Evolutionary conservation across 768 basidiomycete species (phyloP).

Genomic region (Pleurotus djamor): DNA sequence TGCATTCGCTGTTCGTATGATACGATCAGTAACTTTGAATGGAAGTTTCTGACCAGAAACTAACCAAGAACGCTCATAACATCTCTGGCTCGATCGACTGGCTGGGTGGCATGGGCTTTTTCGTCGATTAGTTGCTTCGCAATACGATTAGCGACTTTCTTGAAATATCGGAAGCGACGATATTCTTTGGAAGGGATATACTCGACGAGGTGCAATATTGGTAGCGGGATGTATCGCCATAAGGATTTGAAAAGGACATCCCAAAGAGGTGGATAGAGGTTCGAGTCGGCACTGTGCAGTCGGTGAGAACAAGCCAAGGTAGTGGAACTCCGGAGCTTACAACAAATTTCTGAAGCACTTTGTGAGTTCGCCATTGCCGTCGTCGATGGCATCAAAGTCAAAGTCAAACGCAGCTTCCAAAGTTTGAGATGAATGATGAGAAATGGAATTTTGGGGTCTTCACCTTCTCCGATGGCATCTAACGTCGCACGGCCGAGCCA

Average conservation of each 20-base stretch:
- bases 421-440: background rate
- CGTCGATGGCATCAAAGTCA: conserved; percentile 24
- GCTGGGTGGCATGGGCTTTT: background rate
- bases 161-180: background rate
- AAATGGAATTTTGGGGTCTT: background rate
- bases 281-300: conserved; percentile 5
- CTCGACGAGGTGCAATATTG: conserved; percentile 1
- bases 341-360: conserved; percentile 17
- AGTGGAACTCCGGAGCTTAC: conserved; percentile 6
- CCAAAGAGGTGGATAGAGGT: background rate
- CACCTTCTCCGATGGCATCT: conserved; percentile 36
- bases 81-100: conserved; percentile 17
- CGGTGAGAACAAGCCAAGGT: conserved; percentile 22
- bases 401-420: conserved; percentile 34
- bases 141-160: background rate
- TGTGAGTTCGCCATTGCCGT: conserved; percentile 17
- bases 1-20: conserved; percentile 10
- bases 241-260: conserved; percentile 15
- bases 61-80: conserved; percentile 33
- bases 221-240: conserved; percentile 1
- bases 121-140: background rate
- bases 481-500: conserved; percentile 30
- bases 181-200: conserved; percentile 2
- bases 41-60: too few relatives aligned
- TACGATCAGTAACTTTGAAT: background rate